Conservation (phyloP, 2,329 filamentous ascomycete genomes). For the Emmonsiellopsis sp. region DNA sequence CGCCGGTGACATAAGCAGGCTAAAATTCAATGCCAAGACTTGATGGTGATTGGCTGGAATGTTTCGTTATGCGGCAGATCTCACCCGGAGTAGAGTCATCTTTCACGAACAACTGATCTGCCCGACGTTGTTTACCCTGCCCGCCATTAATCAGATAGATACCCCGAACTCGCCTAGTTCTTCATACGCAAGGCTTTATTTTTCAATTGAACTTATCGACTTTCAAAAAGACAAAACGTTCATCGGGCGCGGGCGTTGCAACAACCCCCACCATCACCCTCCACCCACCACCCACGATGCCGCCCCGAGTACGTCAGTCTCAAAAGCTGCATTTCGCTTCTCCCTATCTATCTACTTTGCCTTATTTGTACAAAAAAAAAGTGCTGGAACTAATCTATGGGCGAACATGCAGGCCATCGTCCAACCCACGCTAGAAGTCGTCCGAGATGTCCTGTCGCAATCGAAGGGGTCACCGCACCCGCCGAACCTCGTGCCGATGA, state of each 20-base stretch:
- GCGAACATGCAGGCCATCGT: slow-evolving; percentile 36
- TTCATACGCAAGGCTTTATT: not conserved
- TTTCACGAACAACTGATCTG: too few species aligned
- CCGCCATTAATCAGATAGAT: not conserved
- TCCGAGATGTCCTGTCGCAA: slow-evolving; percentile 46
- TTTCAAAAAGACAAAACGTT: not conserved
- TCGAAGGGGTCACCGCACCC: slow-evolving; percentile 44
- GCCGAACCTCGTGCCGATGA: slow-evolving; percentile 73
- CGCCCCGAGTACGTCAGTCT: not conserved
- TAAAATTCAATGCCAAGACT: too few species aligned
- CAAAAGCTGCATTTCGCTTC: not conserved
- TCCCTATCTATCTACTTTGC: not conserved
- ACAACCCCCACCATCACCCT: not conserved
- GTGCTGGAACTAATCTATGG: too few species aligned
- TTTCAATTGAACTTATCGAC: not conserved
- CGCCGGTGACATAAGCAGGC: too few species aligned
- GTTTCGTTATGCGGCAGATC: too few species aligned
- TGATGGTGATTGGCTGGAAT: too few species aligned
- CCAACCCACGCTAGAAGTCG: slow-evolving; percentile 53
- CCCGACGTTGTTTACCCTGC: too few species aligned
- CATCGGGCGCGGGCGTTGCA: not conserved
- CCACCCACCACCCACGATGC: not conserved
- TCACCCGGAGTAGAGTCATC: too few species aligned
- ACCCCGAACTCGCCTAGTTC: not conserved
- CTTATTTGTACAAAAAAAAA: not conserved